A percentile compares a stretch with the other conserved stretches of the same genome.
phyloP scores from a whole-genome alignment of 2,329 filamentous ascomycete genomes.

The Chaetoscypha palmicola region DNA sequence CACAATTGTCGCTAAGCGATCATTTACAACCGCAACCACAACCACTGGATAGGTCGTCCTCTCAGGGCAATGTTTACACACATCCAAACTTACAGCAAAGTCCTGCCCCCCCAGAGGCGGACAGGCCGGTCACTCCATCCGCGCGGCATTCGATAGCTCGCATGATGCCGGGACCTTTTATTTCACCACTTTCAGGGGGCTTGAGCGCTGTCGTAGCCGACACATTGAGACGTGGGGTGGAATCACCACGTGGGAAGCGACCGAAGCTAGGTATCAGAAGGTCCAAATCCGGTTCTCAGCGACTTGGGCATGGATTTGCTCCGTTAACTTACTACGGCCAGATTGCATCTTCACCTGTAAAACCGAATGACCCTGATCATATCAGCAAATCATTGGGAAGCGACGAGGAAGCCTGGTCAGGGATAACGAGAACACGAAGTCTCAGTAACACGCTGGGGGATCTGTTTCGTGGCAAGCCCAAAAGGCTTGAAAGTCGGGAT shows the following conservation, averaged over 20 bases:
- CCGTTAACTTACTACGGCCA: constrained; percentile 16
- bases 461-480: constrained; percentile 22
- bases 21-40: constrained; percentile 18
- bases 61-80: constrained; percentile 25
- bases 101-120: constrained; percentile 33
- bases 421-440: constrained; percentile 24
- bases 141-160: constrained; percentile 41
- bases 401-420: constrained; percentile 14
- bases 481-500: constrained; percentile 12
- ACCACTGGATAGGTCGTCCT: constrained; percentile 22
- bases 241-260: constrained; percentile 32
- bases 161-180: constrained; percentile 51
- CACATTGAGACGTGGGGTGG: constrained; percentile 51
- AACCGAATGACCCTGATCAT: constrained; percentile 8
- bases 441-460: constrained; percentile 28
- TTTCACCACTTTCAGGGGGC: constrained; percentile 52
- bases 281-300: constrained; percentile 25
- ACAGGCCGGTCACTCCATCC: constrained; percentile 32
- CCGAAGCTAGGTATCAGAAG: constrained; percentile 24
- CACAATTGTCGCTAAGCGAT: constrained; percentile 21
- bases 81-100: constrained; percentile 27
- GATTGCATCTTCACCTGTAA: constrained; percentile 13
- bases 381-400: constrained; percentile 20
- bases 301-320: constrained; percentile 13
- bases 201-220: constrained; percentile 60